phyloP scores from a whole-genome alignment of 2,329 filamentous ascomycete species.

The Trichoderma simmonsii region DNA sequence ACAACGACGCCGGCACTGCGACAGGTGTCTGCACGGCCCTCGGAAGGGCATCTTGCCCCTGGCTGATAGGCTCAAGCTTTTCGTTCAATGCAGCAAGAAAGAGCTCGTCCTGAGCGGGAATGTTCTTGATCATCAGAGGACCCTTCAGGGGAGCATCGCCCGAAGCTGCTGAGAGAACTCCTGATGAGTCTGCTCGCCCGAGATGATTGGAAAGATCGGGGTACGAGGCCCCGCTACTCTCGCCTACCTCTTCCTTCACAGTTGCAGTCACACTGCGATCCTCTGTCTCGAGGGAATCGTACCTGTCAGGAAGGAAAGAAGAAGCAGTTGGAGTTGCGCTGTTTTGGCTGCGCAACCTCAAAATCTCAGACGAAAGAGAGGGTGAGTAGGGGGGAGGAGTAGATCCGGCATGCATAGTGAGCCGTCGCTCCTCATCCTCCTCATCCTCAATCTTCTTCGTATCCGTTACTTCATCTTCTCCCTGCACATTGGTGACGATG shows the following conservation, averaged over 20 bases:
- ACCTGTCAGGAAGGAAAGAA: neutral
- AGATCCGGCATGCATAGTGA: constrained; percentile 62
- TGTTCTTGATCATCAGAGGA: constrained; percentile 54
- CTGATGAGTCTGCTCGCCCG: neutral
- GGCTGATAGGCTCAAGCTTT: constrained; percentile 50
- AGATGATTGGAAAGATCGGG: neutral
- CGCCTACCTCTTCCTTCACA: neutral
- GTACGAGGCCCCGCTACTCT: neutral
- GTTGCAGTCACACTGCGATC: neutral
- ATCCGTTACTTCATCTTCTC: constrained; percentile 40
- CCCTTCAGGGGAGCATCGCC: constrained; percentile 49
- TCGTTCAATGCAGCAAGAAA: constrained; percentile 51
- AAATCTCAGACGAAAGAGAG: constrained; percentile 45
- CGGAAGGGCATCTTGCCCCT: constrained; percentile 42
- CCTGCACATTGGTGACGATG: constrained; percentile 29
- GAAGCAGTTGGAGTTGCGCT: constrained; percentile 29
- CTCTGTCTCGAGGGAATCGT: neutral
- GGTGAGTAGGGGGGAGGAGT: constrained; percentile 60
- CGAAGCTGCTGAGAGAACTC: neutral
- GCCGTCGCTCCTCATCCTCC: constrained; percentile 48
- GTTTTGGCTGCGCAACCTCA: constrained; percentile 28
- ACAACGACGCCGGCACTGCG: constrained; percentile 29
- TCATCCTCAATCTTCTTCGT: constrained; percentile 40
- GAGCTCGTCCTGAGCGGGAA: constrained; percentile 53
- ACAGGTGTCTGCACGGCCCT: constrained; percentile 36